These are phyloP conservation scores for Clitopilus passeckerianus DNA, from an alignment of 768 basidiomycete genomes.

Conservation along the genomic window DNA sequence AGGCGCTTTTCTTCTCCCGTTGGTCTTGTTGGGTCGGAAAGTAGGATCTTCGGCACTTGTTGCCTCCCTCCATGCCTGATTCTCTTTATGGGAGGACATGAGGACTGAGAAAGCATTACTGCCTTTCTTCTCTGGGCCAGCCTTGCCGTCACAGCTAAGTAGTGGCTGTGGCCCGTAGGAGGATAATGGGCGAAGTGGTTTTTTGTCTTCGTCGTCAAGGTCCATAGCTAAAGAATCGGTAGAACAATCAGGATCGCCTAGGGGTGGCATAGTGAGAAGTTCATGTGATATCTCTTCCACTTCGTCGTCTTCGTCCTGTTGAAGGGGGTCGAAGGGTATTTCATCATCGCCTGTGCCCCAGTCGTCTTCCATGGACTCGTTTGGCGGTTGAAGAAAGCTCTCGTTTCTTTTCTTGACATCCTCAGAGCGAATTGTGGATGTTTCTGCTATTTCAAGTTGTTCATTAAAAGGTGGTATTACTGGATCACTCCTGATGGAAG, in stretches of 20 bases:
- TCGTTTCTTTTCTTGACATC: neutral
- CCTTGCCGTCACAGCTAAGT: conserved; percentile 14
- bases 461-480: neutral
- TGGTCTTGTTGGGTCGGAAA: conserved; percentile 39
- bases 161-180: conserved; percentile 9
- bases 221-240: neutral
- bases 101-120: conserved; percentile 69
- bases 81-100: conserved; percentile 84
- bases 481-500: too few relatives aligned
- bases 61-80: conserved; percentile 83
- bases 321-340: conserved; percentile 10
- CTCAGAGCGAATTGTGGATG: neutral
- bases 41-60: conserved; percentile 43
- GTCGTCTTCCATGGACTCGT: conserved; percentile 33
- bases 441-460: neutral
- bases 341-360: conserved; percentile 79
- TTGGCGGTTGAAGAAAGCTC: conserved; percentile 2
- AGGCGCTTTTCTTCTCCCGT: conserved; percentile 71
- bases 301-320: conserved; percentile 20
- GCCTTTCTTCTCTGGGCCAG: conserved; percentile 3
- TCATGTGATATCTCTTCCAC: conserved; percentile 15
- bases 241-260: conserved; percentile 4
- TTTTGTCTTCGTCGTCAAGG: neutral
- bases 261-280: conserved; percentile 2
- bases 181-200: conserved; percentile 6